Evolutionary conservation across 2,329 filamentous ascomycete species (phyloP), one percentile per base, ranked within the genome.

Genomic region (Botrytis galanthina): DNA sequence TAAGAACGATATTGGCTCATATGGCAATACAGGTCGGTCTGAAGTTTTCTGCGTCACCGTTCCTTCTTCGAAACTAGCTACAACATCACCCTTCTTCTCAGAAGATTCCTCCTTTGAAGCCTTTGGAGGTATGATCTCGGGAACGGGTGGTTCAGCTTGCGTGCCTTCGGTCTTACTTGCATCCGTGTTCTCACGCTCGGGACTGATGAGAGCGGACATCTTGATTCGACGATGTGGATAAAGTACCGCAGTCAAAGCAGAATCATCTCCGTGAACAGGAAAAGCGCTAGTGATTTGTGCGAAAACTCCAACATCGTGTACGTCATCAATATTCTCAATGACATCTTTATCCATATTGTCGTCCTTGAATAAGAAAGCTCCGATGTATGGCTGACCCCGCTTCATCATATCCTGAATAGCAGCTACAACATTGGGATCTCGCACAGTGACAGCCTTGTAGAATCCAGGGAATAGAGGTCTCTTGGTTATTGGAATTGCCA

Each of bases 401-500:
- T 97, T 97, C 82, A 98, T 93, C 87, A 97, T 96, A 81, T 99
- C 97, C 74, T 95, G 92, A 77, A 99, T 97, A 35, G 96, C 96
- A 57, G 91, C 90, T 22, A 95, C 92, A 51, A 99, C 96, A 78
- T 96, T 93, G 29, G 93, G 93, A 80, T 99, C 94, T 81, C 93
- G 92, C 78, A 99, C 97, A 5, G 95, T 99, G 78, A 99, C 96
- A 16, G 96, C 95, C 84, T 99, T 99, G 86, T 99, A 99, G 83
- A 98, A 99, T 1, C 96, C 96, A 1, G 96, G 96, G 83, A 98
- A 99, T 20, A 99, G 85, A 18, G 96, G 96, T 71, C 96, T 89
- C 82, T 97, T 94, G 42, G 94, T 93, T 79, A 99, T 98, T 12
- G 96, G 96, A 73, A 99, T 97, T 3, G 95, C 95, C 88, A 99